Conservation (phyloP, 768 basidiomycete genomes). For the Podaxis pistillaris region DNA sequence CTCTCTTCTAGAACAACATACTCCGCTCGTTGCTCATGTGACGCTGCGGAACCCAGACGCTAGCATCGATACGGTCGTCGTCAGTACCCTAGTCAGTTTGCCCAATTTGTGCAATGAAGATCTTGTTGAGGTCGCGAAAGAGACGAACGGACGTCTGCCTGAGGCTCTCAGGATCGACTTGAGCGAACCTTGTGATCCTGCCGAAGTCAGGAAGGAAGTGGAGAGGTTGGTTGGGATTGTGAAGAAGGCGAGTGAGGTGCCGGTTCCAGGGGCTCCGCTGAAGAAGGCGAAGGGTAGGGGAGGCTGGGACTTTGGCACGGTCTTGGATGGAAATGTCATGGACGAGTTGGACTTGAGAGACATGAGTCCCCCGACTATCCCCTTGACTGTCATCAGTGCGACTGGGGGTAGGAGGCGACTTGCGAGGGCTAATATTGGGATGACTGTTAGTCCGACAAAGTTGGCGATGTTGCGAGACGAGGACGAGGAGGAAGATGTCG, state of each 20-base stretch:
- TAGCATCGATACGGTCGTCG: conserved; percentile 50
- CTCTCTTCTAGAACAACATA: neutral
- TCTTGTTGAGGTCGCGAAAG: conserved; percentile 49
- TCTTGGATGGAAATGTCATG: conserved; percentile 1
- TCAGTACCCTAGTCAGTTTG: conserved; percentile 54
- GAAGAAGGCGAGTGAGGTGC: neutral
- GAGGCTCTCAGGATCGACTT: conserved; percentile 46
- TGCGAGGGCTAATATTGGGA: conserved; percentile 13
- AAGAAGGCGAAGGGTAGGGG: conserved; percentile 27
- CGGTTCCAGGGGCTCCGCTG: conserved; percentile 37
- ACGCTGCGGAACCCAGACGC: conserved; percentile 64
- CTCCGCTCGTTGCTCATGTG: conserved; percentile 28
- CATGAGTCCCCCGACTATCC: conserved; percentile 35
- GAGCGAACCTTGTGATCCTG: conserved; percentile 24
- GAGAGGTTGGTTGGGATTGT: conserved; percentile 19
- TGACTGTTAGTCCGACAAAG: conserved; percentile 24
- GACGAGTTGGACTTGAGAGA: conserved; percentile 10
- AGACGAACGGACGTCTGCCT: conserved; percentile 60
- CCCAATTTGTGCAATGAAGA: conserved; percentile 80
- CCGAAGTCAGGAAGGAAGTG: conserved; percentile 50
- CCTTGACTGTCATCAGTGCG: conserved; percentile 27
- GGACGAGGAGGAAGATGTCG: conserved; percentile 22
- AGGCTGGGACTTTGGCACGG: conserved; percentile 6
- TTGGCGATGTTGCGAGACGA: conserved; percentile 28
- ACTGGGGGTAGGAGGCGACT: conserved; percentile 19